Evolutionary conservation across 2,329 filamentous ascomycete genomes (phyloP), one percentile per base, ranked within the genome.

Genomic region (Fusarium multiceps): DNA sequence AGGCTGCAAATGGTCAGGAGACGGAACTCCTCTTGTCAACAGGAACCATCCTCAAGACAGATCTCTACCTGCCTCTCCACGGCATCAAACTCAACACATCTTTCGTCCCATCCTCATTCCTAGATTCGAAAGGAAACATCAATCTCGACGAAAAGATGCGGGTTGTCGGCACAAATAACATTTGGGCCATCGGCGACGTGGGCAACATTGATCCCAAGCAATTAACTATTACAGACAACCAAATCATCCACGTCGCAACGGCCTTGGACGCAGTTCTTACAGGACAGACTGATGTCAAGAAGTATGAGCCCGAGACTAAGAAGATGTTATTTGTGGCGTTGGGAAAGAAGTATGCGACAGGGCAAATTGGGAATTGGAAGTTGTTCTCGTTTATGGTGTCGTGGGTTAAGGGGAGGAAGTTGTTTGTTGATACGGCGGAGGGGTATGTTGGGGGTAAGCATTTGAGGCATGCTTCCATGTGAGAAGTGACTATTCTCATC

Each of bases 21-120:
- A 70, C 63, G 4, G 62, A 63, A 4, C 62, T 83, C 23, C 72
- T 69, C 10, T 66, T 82, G 34, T 79, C 76, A 7, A 74, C 75
- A 40, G 75, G 75, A 27, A 71, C 63, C n/a, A 76, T 74, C 6
- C 65, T 76, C 47, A 74, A 68, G 4, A 71, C 78, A 42, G 80
- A 81, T 20, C 70, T 85, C 34, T 81, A 84, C 71, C 75, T 87
- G 4, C 83, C 85, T 1, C 79, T 84, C 0, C 79, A 80, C 58
- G 85, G 85, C 40, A 61, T 82, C 16, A 60, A 71, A 2, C 76
- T 80, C 49, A 87, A 87, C 73, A 82, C 80, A 0, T 68, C 73
- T 0, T 85, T 84, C 57, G 58, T 81, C 13, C 80, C 82, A 0
- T 41, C 60, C 0, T 45, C 69, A 2, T 73, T 83, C 46, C 64